Evolutionary conservation across 352 stramenopile genomes (phyloP).

Genomic region (Phytopythium vexans): DNA sequence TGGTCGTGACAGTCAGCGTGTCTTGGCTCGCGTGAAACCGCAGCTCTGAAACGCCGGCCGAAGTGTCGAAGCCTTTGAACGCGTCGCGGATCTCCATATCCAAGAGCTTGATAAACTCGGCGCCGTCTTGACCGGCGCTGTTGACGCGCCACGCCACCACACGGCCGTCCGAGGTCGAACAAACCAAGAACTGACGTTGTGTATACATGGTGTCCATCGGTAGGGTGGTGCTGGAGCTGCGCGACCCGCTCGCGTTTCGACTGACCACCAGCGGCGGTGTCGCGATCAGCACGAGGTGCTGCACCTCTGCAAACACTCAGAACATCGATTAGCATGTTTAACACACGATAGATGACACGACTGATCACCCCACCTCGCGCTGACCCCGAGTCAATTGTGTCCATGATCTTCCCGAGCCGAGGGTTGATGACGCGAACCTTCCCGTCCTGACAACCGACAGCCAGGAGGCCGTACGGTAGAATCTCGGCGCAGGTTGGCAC

Average conservation of each 20-base stretch:
- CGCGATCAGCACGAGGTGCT: slow-evolving; percentile 61
- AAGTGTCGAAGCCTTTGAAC: slow-evolving; percentile 52
- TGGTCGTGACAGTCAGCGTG: slow-evolving; percentile 44
- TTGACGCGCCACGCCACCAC: slow-evolving; percentile 55
- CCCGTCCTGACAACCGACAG: slow-evolving; percentile 72
- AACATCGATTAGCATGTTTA: background rate
- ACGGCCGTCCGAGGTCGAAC: slow-evolving; percentile 52
- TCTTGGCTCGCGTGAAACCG: slow-evolving; percentile 63
- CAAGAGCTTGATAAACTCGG: slow-evolving; percentile 48
- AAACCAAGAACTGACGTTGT: slow-evolving; percentile 44
- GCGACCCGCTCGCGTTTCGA: slow-evolving; percentile 27
- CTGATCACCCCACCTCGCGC: slow-evolving; percentile 23
- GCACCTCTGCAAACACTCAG: slow-evolving; percentile 37
- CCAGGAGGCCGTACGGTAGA: slow-evolving; percentile 56
- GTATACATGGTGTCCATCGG: slow-evolving; percentile 21
- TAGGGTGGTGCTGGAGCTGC: slow-evolving; percentile 8
- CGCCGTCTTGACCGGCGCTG: slow-evolving; percentile 22
- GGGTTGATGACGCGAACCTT: slow-evolving; percentile 72
- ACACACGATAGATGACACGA: background rate
- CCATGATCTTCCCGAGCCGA: slow-evolving; percentile 53
- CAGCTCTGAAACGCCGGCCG: slow-evolving; percentile 54
- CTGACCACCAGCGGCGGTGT: slow-evolving; percentile 32
- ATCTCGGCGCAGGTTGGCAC: slow-evolving; percentile 55
- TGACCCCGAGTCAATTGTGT: slow-evolving; percentile 59
- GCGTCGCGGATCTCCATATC: slow-evolving; percentile 62